Evolutionary conservation across 2,329 filamentous ascomycete species (phyloP).

Genomic region (Fusarium circinatum): DNA sequence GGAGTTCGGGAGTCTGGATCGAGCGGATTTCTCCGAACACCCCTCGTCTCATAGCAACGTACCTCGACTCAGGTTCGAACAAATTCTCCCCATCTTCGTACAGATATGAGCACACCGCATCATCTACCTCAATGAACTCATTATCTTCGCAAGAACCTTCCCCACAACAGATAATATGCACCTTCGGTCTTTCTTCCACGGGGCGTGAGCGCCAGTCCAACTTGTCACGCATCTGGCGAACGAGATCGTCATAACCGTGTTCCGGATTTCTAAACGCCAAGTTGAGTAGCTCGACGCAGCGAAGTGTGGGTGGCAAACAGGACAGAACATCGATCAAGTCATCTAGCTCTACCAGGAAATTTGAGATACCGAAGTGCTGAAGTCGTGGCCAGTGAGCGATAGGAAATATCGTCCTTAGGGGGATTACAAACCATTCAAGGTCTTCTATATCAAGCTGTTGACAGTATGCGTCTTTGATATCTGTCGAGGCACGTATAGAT

Average conservation of each 20-base stretch:
- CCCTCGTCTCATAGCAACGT: background rate
- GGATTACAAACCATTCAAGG: background rate
- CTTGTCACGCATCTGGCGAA: background rate
- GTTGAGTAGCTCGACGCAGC: background rate
- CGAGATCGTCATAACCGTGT: background rate
- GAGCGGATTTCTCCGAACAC: background rate
- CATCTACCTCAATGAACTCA: background rate
- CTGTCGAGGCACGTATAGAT: background rate
- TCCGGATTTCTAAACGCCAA: background rate
- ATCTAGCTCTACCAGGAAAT: background rate
- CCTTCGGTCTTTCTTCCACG: background rate
- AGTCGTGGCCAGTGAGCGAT: background rate
- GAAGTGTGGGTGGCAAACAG: background rate
- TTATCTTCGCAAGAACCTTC: accelerated
- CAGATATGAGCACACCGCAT: background rate
- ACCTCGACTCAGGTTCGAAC: background rate
- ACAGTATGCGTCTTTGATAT: accelerated
- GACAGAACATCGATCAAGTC: background rate
- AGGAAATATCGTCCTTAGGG: background rate
- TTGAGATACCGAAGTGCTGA: background rate
- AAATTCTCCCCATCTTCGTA: background rate
- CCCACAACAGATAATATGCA: background rate
- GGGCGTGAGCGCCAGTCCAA: background rate
- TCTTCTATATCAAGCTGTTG: background rate
- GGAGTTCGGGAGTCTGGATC: background rate